These are phyloP conservation scores for Fusarium piperis DNA, from an alignment of 2,329 filamentous ascomycete species.

Conservation along the genomic window DNA sequence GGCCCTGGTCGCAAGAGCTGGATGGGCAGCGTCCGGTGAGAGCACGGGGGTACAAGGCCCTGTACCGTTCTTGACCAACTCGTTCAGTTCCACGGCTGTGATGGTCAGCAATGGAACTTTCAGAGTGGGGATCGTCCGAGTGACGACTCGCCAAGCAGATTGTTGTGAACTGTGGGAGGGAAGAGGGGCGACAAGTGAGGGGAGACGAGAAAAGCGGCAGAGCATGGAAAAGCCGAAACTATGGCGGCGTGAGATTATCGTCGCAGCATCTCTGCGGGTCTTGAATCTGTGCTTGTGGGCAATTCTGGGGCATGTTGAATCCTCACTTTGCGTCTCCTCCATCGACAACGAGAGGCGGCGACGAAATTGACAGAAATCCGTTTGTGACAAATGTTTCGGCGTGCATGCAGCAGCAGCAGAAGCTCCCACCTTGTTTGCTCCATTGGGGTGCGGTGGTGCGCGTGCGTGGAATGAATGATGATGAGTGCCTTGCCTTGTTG, in stretches of 20 bases:
- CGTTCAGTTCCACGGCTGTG: slow-evolving; percentile 12
- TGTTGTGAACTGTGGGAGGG: slow-evolving; percentile 14
- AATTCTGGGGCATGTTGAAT: slow-evolving; percentile 1
- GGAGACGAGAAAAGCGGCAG: slow-evolving; percentile 19
- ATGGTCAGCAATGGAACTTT: slow-evolving; percentile 34
- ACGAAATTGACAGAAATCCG: neutral
- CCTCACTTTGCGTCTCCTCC: neutral
- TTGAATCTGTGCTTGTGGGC: slow-evolving; percentile 3
- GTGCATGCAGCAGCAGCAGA: neutral
- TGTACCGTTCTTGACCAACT: slow-evolving; percentile 20
- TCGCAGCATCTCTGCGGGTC: slow-evolving; percentile 5
- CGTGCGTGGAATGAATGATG: neutral
- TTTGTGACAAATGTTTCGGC: neutral
- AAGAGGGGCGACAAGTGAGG: slow-evolving; percentile 15
- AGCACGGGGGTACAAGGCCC: slow-evolving; percentile 7
- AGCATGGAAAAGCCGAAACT: slow-evolving; percentile 15
- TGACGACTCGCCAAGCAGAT: slow-evolving; percentile 17
- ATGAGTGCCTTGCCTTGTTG: neutral
- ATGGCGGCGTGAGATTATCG: slow-evolving; percentile 10
- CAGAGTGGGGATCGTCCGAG: slow-evolving; percentile 29
- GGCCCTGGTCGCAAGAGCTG: slow-evolving; percentile 15
- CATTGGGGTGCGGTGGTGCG: neutral
- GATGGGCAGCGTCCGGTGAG: slow-evolving; percentile 2
- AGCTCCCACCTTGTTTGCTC: neutral
- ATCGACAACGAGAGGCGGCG: neutral